Conservation (phyloP, 805 yeast genomes). For the Wickerhamomyces rabaulensis region DNA sequence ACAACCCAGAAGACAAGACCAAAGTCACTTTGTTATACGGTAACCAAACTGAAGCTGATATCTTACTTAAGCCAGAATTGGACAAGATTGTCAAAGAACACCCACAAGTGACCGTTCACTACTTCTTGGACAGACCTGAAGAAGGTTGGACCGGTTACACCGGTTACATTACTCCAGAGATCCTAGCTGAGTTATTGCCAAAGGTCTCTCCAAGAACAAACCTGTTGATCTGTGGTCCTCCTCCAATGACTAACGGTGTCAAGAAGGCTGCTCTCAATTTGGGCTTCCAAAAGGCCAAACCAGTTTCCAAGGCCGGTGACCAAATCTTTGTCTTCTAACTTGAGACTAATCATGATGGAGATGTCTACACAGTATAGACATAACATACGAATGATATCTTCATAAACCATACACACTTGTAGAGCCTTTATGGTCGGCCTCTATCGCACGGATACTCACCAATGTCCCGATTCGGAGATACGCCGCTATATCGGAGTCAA, state of each 20-base stretch:
- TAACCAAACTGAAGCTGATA: conserved; percentile 74
- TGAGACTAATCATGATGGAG: not conserved
- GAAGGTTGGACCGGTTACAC: conserved; percentile 69
- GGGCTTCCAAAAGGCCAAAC: conserved; percentile 81
- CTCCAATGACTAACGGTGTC: conserved; percentile 82
- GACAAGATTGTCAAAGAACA: conserved; percentile 55
- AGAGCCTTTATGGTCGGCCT: too few relatives aligned
- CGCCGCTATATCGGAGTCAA: not conserved
- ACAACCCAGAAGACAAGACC: conserved; percentile 75
- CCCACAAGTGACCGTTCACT: conserved; percentile 56
- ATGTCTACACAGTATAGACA: not conserved
- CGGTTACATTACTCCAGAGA: conserved; percentile 78
- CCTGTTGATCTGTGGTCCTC: conserved; percentile 89
- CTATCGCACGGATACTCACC: too few relatives aligned
- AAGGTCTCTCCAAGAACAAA: conserved; percentile 54
- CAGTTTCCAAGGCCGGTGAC: conserved; percentile 85
- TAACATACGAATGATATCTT: not conserved
- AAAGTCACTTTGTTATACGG: conserved; percentile 74
- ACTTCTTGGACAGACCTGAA: conserved; percentile 68
- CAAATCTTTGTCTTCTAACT: conserved; percentile 78
- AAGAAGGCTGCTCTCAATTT: conserved; percentile 70
- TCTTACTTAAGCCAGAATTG: conserved; percentile 73
- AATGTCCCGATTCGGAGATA: not conserved
- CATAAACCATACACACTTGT: too few relatives aligned
- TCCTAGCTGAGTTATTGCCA: conserved; percentile 61